Base-by-base conservation (phyloP, 345 rosid species). In the Hibiscus mutabilis region DNA sequence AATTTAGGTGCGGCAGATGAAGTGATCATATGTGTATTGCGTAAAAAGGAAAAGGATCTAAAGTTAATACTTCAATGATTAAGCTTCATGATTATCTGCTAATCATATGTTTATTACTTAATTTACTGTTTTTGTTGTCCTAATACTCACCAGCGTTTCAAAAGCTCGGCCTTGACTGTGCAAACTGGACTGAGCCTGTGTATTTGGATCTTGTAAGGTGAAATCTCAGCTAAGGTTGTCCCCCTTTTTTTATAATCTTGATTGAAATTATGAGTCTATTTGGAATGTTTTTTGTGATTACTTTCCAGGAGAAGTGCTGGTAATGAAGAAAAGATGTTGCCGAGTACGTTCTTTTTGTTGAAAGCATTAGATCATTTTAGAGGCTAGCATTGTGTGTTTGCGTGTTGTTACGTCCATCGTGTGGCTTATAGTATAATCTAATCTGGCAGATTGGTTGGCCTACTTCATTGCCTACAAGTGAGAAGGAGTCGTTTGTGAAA, bases 121-220 rank as follows among this genome's bases (percentile, higher is more conserved):
- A 2, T 63, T 67, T 60, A 18, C 59, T 35, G 9, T 60, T 47
- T 42, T 51, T 21, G 6, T 22, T 56, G 8, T 51, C 67, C 51
- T 37, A 25, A 56, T 44, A 25, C 42, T 80, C 47, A 40, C 52
- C 79, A 93, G 98, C 96, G 77, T 93, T 93, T 84, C 84, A 75
- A 74, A 93, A 89, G 88, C 97, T 93, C 60, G 96, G 97, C 21
- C 98, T 93, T 64, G 98, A 93, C 74, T 93, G 98, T 69, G 98
- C 97, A 40, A 93, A 89, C 82, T 93, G 98, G 98, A 81, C 90
- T 59, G 85, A 84, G 33, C 97, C 96, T 72, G 84, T 93, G 73
- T 93, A 93, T 79, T 60, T 79, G 35, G 98, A 93, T 80, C 84
- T 93, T 73, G 42, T 80, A 63, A 93, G 90, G 97, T 93, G 82